These are phyloP conservation scores for Nothophoma quercina DNA, from an alignment of 2,329 filamentous ascomycete genomes.

Conservation along the genomic window DNA sequence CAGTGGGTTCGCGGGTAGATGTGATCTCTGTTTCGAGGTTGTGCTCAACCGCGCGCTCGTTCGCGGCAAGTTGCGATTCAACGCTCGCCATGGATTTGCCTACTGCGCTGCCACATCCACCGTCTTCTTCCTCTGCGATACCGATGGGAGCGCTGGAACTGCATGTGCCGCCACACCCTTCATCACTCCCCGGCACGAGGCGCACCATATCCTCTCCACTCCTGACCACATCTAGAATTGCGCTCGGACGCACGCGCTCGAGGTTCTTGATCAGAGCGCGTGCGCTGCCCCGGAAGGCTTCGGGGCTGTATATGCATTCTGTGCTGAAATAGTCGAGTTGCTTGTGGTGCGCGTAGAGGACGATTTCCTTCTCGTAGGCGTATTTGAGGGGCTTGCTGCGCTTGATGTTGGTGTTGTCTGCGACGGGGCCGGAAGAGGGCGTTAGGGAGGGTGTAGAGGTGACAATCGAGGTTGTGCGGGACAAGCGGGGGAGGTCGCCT, in stretches of 20 bases:
- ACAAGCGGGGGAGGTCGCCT: slow-evolving; percentile 86
- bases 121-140: slow-evolving; percentile 68
- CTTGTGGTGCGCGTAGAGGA: slow-evolving; percentile 96
- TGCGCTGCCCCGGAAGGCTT: slow-evolving; percentile 93
- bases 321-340: slow-evolving; percentile 98
- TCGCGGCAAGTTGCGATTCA: slow-evolving; percentile 74
- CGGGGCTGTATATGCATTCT: slow-evolving; percentile 97
- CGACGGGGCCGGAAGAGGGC: slow-evolving; percentile 54
- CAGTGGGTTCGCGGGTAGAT: slow-evolving; percentile 1
- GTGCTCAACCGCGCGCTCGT: slow-evolving; percentile 64
- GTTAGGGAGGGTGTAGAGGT: slow-evolving; percentile 58
- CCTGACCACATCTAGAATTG: slow-evolving; percentile 91
- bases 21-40: slow-evolving; percentile 74
- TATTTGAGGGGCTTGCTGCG: slow-evolving; percentile 97
- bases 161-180: slow-evolving; percentile 43
- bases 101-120: slow-evolving; percentile 78
- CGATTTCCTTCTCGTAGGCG: slow-evolving; percentile 98
- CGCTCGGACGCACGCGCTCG: slow-evolving; percentile 90
- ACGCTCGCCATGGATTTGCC: slow-evolving; percentile 78
- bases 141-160: slow-evolving; percentile 47
- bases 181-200: slow-evolving; percentile 69
- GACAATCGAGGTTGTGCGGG: slow-evolving; percentile 88
- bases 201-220: slow-evolving; percentile 96
- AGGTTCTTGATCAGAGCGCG: slow-evolving; percentile 93
- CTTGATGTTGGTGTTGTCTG: slow-evolving; percentile 81